phyloP scores from a whole-genome alignment of 139 green algal species.

The Astrephomene gubernaculifera region DNA sequence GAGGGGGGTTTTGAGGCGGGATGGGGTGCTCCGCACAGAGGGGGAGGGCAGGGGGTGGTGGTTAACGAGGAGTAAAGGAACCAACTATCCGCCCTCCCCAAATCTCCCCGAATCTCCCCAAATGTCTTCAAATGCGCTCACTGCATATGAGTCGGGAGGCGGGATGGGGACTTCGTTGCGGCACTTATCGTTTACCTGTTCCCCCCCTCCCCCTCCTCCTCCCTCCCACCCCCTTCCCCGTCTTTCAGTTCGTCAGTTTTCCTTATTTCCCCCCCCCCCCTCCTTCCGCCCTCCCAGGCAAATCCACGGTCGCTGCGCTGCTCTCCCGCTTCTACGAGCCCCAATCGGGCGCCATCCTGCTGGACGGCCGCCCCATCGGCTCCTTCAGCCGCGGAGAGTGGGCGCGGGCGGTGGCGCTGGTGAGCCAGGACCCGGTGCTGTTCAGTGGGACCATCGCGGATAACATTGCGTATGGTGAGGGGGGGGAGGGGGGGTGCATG shows the following conservation, averaged over 20 bases:
- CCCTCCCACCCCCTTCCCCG: not conserved
- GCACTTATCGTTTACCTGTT: not conserved
- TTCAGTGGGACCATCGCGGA: slow-evolving; percentile 87
- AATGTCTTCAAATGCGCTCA: not conserved
- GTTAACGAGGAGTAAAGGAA: not conserved
- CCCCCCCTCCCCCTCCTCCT: not conserved
- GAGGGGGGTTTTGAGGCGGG: too few relatives aligned
- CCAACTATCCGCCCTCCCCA: not conserved
- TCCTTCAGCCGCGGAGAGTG: slow-evolving; percentile 77
- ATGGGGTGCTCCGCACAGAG: not conserved
- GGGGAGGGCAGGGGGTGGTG: not conserved
- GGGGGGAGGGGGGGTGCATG: slow-evolving; percentile 2
- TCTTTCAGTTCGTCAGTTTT: too few relatives aligned
- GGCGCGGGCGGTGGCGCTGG: slow-evolving; percentile 75
- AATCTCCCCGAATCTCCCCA: not conserved
- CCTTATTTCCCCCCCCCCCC: too few relatives aligned
- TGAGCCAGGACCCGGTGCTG: slow-evolving; percentile 87
- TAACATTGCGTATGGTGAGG: slow-evolving; percentile 88
- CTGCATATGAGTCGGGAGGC: too few relatives aligned
- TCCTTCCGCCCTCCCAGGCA: slow-evolving; percentile 65
- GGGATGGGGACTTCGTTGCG: not conserved
- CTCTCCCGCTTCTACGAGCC: slow-evolving; percentile 80
- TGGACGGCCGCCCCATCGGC: slow-evolving; percentile 76
- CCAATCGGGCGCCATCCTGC: slow-evolving; percentile 59
- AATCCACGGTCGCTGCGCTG: slow-evolving; percentile 85